A percentile compares a stretch with the other conserved stretches of the same genome.
Evolutionary conservation across 2,329 filamentous ascomycete species (phyloP).

Genomic region (Colletotrichum gloeosporioides): DNA sequence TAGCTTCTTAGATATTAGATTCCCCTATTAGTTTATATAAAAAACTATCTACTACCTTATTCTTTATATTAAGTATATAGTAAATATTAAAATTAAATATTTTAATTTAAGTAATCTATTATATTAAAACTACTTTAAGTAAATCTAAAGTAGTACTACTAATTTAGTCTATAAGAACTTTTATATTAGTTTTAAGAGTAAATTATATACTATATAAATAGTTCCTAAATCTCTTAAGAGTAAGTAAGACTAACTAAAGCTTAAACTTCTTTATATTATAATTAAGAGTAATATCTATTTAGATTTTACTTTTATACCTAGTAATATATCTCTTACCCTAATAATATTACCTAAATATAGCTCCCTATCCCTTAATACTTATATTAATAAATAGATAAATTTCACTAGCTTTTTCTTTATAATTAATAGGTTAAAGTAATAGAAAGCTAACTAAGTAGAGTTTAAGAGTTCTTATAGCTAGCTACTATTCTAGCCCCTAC

Average conservation of each 20-base stretch:
- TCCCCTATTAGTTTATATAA: not conserved
- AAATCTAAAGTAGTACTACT: not conserved
- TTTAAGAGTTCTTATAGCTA: not conserved
- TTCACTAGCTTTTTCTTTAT: not conserved
- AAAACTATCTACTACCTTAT: not conserved
- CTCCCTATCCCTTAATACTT: rapidly evolving
- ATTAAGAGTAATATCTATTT: not conserved
- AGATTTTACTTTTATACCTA: not conserved
- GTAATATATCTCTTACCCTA: not conserved
- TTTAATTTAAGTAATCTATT: not conserved
- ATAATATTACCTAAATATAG: not conserved
- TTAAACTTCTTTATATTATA: not conserved
- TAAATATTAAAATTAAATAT: not conserved
- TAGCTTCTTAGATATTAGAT: not conserved
- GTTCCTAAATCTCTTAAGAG: not conserved
- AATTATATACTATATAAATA: not conserved
- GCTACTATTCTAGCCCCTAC: rapidly evolving
- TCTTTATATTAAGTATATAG: not conserved
- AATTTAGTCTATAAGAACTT: not conserved
- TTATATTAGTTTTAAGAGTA: not conserved
- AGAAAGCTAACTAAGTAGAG: not conserved
- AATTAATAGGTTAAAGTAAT: not conserved
- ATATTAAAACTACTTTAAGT: not conserved
- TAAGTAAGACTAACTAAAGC: not conserved
- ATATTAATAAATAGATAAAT: not conserved